Base-by-base conservation (phyloP, 2,329 filamentous ascomycete genomes). In the Ophiostoma sp. region DNA sequence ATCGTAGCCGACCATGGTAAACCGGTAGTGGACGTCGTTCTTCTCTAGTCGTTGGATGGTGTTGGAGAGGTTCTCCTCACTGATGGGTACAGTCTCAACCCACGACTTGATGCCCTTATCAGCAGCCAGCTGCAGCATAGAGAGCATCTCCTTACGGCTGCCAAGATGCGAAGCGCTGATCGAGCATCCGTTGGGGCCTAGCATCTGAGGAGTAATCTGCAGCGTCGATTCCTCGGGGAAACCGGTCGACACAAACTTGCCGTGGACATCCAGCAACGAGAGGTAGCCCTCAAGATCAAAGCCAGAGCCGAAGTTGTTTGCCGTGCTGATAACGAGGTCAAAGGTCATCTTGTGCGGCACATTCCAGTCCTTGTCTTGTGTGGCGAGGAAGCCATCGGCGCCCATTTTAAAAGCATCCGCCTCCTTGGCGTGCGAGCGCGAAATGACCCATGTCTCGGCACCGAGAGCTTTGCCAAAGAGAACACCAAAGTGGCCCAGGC, bases 191-290 rank as follows among this genome's bases (percentile, higher is more conserved):
- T 55, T 55, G 50, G 50, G 22, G 2, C 22, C 50, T 9, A 55
- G 55, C 55, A 59, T 59, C 28, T 59, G 55, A 3, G 55, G 55
- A 8, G 55, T 59, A 17, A 33, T 59, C 28, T 59, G 55, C 12
- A 59, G 55, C 28, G 15, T 59, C 15, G 28, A 33, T 5, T 59
- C 55, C 28, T 19, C 15, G 55, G 28, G 55, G 28, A 33, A 59
- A 8, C 28, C 55, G 25, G 55, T 33, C 7, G 28, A 59, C 5
- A 33, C 50, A 15, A 55, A 28, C 22, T 55, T 55, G 73, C 92
- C 93, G 83, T 94, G 92, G 73, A 95, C 90, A 82, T 95, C 94
- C 80, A 97, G 87, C 78, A 94, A 87, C 75, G 88, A 89, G 78
- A 97, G 88, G 84, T 96, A 97, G 76, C 90, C 87, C 70, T 83